Evolutionary conservation across 2,329 filamentous ascomycete species (phyloP), one percentile per base, ranked within the genome.

Genomic region (Aurifilum marmelostoma): DNA sequence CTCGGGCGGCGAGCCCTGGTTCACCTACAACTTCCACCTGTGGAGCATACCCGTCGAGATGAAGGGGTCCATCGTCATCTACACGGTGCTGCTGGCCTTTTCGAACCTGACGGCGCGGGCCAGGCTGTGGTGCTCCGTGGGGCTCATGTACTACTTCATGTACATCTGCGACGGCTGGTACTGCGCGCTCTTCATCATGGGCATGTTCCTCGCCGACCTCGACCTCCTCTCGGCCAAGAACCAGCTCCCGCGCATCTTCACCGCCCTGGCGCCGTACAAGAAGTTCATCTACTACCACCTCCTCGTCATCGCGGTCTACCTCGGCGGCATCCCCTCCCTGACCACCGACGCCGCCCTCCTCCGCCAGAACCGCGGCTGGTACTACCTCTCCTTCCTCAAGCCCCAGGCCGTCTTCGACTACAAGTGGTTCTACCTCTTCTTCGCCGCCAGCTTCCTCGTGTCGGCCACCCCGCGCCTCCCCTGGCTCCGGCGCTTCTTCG

Each of bases 381-480:
- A 84, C 71, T 87, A 82, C 72, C 77, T 90, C 18, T 87, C 88
- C 0, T 83, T 82, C 69, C 79, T 92, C 68, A 90, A 89, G 70
- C 88, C 89, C 0, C 88, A 91, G 74, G 89, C 89, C 1, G 86
- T 89, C 14, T 90, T 83, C 72, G 87, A 91, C 75, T 84, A 83
- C 75, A 91, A 91, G 76, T 91, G 88, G 88, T 91, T 91, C 77
- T 91, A 84, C 75, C 82, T 91, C 2, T 89, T 89, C 75, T 87
- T 84, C 80, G 88, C 88, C 0, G 83, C 89, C 1, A 79, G 82
- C 32, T 82, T 89, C 65, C 75, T 89, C 0, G 83, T 92, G 0
- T 80, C 84, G 1, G 82, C 84, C 0, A 79, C 87, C 2, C 85
- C 86, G 8, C 85, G 85, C n/a, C 82, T 91, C n/a, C 73, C 78